phyloP scores from a whole-genome alignment of 305 asterid genomes.

The Fraxinus paxiana region DNA sequence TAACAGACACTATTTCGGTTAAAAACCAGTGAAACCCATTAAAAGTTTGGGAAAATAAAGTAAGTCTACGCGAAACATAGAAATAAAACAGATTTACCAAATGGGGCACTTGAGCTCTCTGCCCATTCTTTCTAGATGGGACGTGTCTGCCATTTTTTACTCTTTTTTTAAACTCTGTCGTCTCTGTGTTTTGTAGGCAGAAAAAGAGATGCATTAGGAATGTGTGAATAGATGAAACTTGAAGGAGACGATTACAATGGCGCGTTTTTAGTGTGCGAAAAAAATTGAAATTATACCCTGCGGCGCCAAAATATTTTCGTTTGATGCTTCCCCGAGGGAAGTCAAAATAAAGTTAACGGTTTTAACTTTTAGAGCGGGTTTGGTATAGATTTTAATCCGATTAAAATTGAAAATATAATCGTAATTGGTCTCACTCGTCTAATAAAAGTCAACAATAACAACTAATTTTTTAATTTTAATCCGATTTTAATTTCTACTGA shows the following conservation, averaged over 20 bases:
- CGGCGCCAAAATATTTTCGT: conserved; percentile 32
- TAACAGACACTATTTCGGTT: not conserved
- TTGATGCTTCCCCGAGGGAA: conserved; percentile 21
- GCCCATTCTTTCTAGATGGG: conserved; percentile 86
- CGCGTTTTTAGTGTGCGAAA: conserved; percentile 9
- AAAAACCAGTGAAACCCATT: not conserved
- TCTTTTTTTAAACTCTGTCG: not conserved
- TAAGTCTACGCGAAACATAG: not conserved
- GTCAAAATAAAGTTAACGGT: not conserved
- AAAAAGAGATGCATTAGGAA: not conserved
- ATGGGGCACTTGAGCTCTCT: conserved; percentile 97
- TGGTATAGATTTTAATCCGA: no score
- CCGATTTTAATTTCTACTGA: no score
- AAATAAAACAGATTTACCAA: conserved; percentile 40
- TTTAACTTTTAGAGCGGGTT: not conserved
- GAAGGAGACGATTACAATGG: not conserved
- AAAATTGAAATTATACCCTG: conserved; percentile 11
- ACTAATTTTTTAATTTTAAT: no score
- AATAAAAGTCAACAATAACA: no score
- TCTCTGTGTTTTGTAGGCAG: not conserved
- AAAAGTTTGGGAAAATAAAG: not conserved
- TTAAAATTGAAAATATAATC: no score
- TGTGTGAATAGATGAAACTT: not conserved
- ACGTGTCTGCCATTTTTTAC: conserved; percentile 52
- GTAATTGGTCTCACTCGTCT: no score